Evolutionary conservation across 768 basidiomycete species (phyloP).

Genomic region (Boletus rufocinnamomeus): DNA sequence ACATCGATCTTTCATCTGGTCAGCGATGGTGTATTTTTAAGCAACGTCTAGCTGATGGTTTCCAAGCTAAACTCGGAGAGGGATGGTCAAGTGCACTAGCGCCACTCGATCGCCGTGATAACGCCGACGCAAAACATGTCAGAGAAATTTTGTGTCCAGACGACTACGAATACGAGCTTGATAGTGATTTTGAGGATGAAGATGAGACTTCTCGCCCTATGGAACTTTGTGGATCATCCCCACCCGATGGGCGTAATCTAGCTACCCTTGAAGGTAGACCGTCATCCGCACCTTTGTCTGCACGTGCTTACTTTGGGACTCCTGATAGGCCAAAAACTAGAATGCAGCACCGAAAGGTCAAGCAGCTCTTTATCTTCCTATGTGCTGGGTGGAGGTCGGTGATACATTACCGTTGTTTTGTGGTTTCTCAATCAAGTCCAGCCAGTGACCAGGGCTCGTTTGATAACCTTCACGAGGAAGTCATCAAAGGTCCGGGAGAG

Average conservation of each 20-base stretch:
- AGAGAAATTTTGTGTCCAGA: constrained; percentile 10
- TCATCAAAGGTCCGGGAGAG: neutral
- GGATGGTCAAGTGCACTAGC: constrained; percentile 13
- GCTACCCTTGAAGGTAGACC: constrained; percentile 3
- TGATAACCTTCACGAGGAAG: constrained; percentile 5
- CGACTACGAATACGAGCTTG: constrained; percentile 23
- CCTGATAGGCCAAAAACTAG: constrained; percentile 9
- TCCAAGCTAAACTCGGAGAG: constrained; percentile 12
- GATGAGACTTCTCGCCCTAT: neutral
- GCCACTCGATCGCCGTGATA: neutral
- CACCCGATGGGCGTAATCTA: neutral
- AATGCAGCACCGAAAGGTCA: neutral
- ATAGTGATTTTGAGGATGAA: constrained; percentile 32
- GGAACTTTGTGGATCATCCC: neutral
- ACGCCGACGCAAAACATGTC: neutral
- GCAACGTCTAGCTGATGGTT: constrained; percentile 1
- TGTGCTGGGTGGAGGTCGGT: constrained; percentile 14
- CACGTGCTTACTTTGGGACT: neutral
- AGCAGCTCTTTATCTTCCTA: constrained; percentile 12
- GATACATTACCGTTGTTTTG: neutral
- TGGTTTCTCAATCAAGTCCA: constrained; percentile 12
- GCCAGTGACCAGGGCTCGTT: constrained; percentile 2
- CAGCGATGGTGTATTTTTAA: neutral
- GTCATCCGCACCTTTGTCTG: neutral
- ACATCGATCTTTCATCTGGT: constrained; percentile 14